A percentile compares a stretch with the other conserved stretches of the same genome.
phyloP scores from a whole-genome alignment of 306 rosid genomes.

The Astragalus membranaceus region DNA sequence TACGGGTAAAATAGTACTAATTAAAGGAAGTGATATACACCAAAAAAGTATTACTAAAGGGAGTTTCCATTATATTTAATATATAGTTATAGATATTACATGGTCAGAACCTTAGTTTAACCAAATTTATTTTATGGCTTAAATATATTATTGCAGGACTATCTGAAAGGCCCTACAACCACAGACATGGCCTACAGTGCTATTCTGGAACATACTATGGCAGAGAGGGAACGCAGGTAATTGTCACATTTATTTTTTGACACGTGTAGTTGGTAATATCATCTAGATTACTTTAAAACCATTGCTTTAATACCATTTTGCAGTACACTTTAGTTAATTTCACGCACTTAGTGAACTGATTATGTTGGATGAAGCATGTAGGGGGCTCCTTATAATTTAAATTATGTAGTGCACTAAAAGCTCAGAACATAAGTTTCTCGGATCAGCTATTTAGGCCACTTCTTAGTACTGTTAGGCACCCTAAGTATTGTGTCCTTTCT shows the following conservation, averaged over 20 bases:
- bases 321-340: background rate
- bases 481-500: background rate
- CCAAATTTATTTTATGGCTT: constrained; percentile 25
- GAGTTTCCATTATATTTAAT: background rate
- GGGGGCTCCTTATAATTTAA: constrained; percentile 1
- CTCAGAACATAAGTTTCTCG: background rate
- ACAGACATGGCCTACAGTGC: constrained; percentile 88
- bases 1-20: too few species aligned
- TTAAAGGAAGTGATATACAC: too few species aligned
- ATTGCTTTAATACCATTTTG: background rate
- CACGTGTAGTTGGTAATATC: constrained; percentile 10
- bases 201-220: constrained; percentile 92
- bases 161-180: constrained; percentile 72
- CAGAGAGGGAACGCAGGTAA: constrained; percentile 99
- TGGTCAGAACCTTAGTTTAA: background rate
- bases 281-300: constrained; percentile 1
- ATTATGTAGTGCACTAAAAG: background rate
- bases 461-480: background rate
- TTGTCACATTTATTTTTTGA: constrained; percentile 23
- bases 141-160: constrained; percentile 63
- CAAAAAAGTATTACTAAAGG: too few species aligned
- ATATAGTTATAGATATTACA: background rate
- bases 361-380: constrained; percentile 12
- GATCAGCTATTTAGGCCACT: constrained; percentile 3
- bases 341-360: constrained; percentile 4